These are phyloP conservation scores for Candida tetrigidarum DNA, from an alignment of 1,139 yeast genomes.

Conservation along the genomic window DNA sequence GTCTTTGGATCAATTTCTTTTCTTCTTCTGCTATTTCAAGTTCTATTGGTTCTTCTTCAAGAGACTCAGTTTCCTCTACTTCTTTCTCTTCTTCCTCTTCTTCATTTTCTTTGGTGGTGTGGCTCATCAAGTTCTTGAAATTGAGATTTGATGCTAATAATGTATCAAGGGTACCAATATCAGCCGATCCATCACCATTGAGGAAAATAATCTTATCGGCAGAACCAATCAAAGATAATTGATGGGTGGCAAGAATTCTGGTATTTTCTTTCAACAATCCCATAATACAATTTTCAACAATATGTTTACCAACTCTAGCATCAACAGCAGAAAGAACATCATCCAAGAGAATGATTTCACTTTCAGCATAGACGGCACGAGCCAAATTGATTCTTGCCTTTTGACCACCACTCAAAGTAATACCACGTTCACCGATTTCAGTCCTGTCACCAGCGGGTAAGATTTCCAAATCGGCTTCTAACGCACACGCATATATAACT, in stretches of 20 bases:
- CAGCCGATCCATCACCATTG: constrained; percentile 49
- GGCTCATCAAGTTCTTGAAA: constrained; percentile 58
- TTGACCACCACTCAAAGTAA: constrained; percentile 54
- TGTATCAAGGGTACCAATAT: constrained; percentile 43
- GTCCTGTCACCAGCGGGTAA: constrained; percentile 50
- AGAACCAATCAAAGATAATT: constrained; percentile 43
- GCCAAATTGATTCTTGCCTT: constrained; percentile 52
- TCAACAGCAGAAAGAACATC: constrained; percentile 55
- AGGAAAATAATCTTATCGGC: constrained; percentile 46
- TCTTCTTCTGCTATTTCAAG: constrained; percentile 25
- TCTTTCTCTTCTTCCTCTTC: constrained; percentile 27
- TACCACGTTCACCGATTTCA: constrained; percentile 54
- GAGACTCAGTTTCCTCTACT: constrained; percentile 16
- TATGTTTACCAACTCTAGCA: constrained; percentile 52
- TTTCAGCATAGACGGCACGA: constrained; percentile 46
- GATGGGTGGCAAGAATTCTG: constrained; percentile 52
- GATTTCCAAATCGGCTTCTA: constrained; percentile 39
- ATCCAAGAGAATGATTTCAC: constrained; percentile 45
- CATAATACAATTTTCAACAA: constrained; percentile 42
- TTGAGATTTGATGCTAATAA: constrained; percentile 37
- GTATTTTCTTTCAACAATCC: constrained; percentile 41
- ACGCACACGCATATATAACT: constrained; percentile 39
- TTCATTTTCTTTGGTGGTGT: constrained; percentile 26
- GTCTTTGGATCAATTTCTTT: constrained; percentile 24
- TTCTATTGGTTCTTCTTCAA: too few relatives aligned